Base-by-base conservation (phyloP, 2,329 filamentous ascomycete genomes). In the Hypoxylon sp. region DNA sequence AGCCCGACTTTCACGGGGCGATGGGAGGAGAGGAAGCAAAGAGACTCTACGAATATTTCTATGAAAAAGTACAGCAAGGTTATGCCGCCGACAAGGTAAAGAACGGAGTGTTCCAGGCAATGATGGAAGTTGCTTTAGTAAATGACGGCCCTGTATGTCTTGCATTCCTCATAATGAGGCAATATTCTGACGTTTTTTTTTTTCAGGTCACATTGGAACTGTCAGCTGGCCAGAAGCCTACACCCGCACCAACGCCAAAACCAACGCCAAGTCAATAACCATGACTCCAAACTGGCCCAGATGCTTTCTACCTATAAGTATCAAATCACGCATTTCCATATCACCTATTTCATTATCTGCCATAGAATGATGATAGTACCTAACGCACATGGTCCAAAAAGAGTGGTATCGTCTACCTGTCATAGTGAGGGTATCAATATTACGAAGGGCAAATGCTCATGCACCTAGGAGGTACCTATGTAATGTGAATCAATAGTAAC, bases 71-170 rank as follows among this genome's bases (percentile, higher is more conserved):
- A 46, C 87, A 90, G 74, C 85, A 90, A 59, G 85, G 89, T 2
- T 97, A 98, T 79, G 80, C 83, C 4, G 80, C 87, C 6, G 92
- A 93, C 7, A 90, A 86, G 70, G 94, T 99, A 65, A 94, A 97
- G 78, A 91, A 99, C 78, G 96, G 97, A n/a, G 89, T 95, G 31
- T 99, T 99, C 79, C 95, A 97, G 77, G 96, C 96, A 54, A 98
- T 97, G 94, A 99, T 99, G 96, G 92, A 98, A 77, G 95, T 99
- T 65, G 92, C 92, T 53, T 82, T 98, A 31, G 90, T 98, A 54
- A 98, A 98, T 73, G 95, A 98, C 73, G 89, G 90, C 0, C 90
- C 90, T 59, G 89, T 91, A 78, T 75, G 82, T 74, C 55, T 69
- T 47, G 89, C 89, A 77, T 73, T 81, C 73, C 47, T 51, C 17